These are phyloP conservation scores for Aquilaria agallochum DNA, from an alignment of 441 rosid species.

Conservation along the genomic window DNA sequence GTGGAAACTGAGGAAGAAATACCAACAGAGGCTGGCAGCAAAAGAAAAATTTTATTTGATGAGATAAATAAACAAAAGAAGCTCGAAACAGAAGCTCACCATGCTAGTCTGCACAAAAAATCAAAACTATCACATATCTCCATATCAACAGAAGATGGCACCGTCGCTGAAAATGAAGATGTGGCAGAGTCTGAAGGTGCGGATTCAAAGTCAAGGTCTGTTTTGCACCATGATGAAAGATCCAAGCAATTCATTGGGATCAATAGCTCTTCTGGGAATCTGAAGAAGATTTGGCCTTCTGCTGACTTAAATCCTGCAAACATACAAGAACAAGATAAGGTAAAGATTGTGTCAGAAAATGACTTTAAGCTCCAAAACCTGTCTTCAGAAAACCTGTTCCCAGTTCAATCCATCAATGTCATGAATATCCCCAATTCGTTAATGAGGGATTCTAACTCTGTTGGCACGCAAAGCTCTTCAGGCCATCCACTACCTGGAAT, in stretches of 20 bases:
- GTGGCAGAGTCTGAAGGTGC: constrained; percentile 93
- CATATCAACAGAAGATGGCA: constrained; percentile 68
- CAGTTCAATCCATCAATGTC: constrained; percentile 44
- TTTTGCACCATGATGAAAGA: constrained; percentile 40
- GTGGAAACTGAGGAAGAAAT: constrained; percentile 53
- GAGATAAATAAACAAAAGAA: constrained; percentile 56
- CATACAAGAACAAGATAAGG: constrained; percentile 42
- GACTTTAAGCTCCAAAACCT: constrained; percentile 55
- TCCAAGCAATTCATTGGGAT: constrained; percentile 39
- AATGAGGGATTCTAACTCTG: constrained; percentile 52
- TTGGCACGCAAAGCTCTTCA: constrained; percentile 35
- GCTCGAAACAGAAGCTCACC: constrained; percentile 51
- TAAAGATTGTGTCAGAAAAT: constrained; percentile 38
- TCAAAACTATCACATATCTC: constrained; percentile 63
- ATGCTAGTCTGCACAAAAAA: constrained; percentile 52
- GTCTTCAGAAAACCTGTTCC: constrained; percentile 49
- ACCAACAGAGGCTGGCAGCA: constrained; percentile 42
- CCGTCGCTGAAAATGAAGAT: constrained; percentile 90
- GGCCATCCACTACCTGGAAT: constrained; percentile 41
- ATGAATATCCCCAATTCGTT: constrained; percentile 44
- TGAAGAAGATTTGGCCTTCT: constrained; percentile 44
- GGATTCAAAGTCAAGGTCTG: constrained; percentile 57
- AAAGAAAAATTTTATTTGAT: constrained; percentile 62
- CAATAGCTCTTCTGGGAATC: constrained; percentile 38
- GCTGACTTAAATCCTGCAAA: constrained; percentile 38